phyloP scores from a whole-genome alignment of 108 stramenopile species.

The Cyclostephanos tholiformis region DNA sequence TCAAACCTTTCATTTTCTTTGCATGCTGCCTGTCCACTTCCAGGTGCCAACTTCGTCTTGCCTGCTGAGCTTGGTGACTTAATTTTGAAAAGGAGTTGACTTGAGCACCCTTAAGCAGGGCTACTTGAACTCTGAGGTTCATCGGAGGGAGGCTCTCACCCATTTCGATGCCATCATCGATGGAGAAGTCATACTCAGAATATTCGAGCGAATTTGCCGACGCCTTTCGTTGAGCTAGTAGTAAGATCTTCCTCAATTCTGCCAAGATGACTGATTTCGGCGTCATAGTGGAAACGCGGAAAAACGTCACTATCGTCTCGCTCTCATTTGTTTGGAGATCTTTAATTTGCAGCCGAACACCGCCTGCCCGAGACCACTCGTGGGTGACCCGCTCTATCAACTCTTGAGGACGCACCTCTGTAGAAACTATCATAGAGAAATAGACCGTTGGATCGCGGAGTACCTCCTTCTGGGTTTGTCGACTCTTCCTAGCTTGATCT shows the following conservation, averaged over 20 bases:
- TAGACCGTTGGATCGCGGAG: not conserved
- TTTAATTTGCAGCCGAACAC: not conserved
- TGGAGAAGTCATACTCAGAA: not conserved
- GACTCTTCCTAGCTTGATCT: not conserved
- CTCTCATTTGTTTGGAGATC: not conserved
- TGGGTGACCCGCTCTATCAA: not conserved
- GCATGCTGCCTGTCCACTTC: not conserved
- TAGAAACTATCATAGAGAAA: not conserved
- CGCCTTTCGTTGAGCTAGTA: not conserved
- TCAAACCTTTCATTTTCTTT: not conserved
- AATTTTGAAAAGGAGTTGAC: not conserved
- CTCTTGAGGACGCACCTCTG: not conserved
- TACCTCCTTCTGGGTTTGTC: not conserved
- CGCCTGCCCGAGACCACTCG: not conserved
- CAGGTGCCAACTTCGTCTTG: not conserved
- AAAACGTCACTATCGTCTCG: not conserved
- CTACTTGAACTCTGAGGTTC: not conserved
- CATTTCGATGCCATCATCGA: not conserved
- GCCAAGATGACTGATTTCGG: not conserved
- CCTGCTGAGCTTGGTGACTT: not conserved
- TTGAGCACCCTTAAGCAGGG: not conserved
- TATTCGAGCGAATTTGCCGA: not conserved
- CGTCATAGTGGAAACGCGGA: not conserved
- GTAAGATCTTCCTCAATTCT: not conserved
- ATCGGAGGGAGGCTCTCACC: not conserved